phyloP scores from a whole-genome alignment of 106 monocot genomes.

The Cymbidium sinense region DNA sequence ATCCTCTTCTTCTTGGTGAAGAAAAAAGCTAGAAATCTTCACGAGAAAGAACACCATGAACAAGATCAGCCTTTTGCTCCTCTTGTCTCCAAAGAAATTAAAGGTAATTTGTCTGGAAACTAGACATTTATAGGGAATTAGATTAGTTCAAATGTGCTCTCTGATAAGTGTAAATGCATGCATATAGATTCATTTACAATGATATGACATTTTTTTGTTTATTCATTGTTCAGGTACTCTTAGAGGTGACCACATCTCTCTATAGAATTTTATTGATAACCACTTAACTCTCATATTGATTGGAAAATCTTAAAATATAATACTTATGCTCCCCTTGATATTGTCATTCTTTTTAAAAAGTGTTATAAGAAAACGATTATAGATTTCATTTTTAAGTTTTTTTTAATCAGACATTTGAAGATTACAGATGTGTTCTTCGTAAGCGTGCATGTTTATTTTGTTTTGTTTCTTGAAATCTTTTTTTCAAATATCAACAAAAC shows the following conservation, averaged over 20 bases:
- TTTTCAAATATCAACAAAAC: background rate
- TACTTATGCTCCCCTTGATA: too few relatives aligned
- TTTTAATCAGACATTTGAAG: background rate
- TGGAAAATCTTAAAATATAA: background rate
- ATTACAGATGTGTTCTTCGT: background rate
- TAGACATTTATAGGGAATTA: background rate
- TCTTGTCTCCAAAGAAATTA: slow-evolving; percentile 25
- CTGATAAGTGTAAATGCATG: background rate
- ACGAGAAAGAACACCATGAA: slow-evolving; percentile 15
- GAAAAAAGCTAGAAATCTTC: slow-evolving; percentile 20
- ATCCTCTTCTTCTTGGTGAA: slow-evolving; percentile 50
- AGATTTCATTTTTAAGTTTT: too few relatives aligned
- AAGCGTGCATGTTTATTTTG: background rate
- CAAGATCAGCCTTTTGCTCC: slow-evolving; percentile 22
- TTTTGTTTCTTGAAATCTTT: too few relatives aligned
- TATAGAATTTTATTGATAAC: background rate
- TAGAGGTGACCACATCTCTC: background rate
- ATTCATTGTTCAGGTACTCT: background rate
- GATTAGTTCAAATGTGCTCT: background rate
- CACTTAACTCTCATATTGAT: background rate
- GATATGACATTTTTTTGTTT: background rate
- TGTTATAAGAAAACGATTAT: too few relatives aligned
- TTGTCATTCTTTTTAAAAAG: too few relatives aligned
- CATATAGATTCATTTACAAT: background rate
- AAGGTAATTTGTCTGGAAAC: too few relatives aligned